Base-by-base conservation (phyloP, 1,284 basidiomycete species). In the Ceratobasidium theobromae region DNA sequence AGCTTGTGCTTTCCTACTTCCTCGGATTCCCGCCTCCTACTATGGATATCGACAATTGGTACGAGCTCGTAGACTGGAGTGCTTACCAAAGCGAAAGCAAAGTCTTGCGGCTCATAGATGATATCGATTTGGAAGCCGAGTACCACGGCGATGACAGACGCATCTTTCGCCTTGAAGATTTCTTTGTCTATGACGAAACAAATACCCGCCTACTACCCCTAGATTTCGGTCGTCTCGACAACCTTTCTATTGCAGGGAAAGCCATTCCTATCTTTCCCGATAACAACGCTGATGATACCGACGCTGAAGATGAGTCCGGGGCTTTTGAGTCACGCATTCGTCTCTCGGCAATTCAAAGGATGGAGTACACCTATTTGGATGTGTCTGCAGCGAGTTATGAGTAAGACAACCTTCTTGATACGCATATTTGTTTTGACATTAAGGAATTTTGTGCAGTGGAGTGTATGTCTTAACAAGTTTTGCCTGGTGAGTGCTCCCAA, bases 221-320 rank as follows among this genome's bases (percentile, higher is more conserved):
- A 3, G 11, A 64, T 41, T 35, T 43, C 9, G 58, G 43, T 1
- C 1, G 21, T 4, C 30, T 49, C 18, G 58, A 64, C 18, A 2
- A 30, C n/a, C 4, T 64, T 2, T 27, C 18, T 25, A 23, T 64
- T 38, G 35, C 38, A 32, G 58, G 58, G n/a, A 18, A 38, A 11
- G 48, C 58, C 1, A 52, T 64, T n/a, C 58, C 58, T 1, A 52
- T 64, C n/a, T 51, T 41, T 35, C 48, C 58, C 8, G 58, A 64
- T 23, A 43, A 51, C 23, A 64, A 51, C n/a, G 58, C 51, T 41
- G 33, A 54, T 16, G 48, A 25, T 9, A 28, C 6, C 5, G 21
- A 23, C 21, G n/a, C n/a, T n/a, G 38, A 41, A 11, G 45, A 48
- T 9, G 45, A 46, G 21, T 5, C 45, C 16, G 8, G 16, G 16